phyloP scores from a whole-genome alignment of 805 yeast species.

The Spathaspora gorwiae region DNA sequence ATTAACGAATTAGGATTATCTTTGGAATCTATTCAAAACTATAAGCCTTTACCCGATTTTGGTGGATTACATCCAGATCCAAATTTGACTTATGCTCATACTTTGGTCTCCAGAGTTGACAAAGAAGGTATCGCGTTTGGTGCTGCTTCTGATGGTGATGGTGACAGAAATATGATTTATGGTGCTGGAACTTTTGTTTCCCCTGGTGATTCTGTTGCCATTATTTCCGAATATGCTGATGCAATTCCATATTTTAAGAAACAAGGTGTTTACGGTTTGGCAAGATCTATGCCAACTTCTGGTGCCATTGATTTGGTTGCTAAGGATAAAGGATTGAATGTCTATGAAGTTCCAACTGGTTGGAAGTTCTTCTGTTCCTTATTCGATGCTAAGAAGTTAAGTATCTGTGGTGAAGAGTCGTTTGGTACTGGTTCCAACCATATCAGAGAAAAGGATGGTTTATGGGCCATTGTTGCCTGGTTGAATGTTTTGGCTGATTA shows the following conservation, averaged over 20 bases:
- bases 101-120: slow-evolving; percentile 86
- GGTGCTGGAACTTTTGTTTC: slow-evolving; percentile 93
- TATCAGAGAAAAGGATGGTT: slow-evolving; percentile 94
- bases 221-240: slow-evolving; percentile 88
- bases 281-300: slow-evolving; percentile 96
- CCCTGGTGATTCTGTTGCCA: slow-evolving; percentile 98
- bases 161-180: slow-evolving; percentile 97
- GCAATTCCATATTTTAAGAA: slow-evolving; percentile 86
- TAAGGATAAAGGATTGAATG: slow-evolving; percentile 60
- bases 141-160: slow-evolving; percentile 98
- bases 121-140: slow-evolving; percentile 80
- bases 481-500: slow-evolving; percentile 88
- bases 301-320: slow-evolving; percentile 94
- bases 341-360: slow-evolving; percentile 97
- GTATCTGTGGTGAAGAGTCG: slow-evolving; percentile 97
- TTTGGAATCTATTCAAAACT: slow-evolving; percentile 68
- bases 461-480: slow-evolving; percentile 98
- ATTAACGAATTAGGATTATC: slow-evolving; percentile 81
- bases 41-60: slow-evolving; percentile 76
- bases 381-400: slow-evolving; percentile 86
- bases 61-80: slow-evolving; percentile 99
- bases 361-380: slow-evolving; percentile 98
- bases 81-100: slow-evolving; percentile 86
- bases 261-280: slow-evolving; percentile 85
- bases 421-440: slow-evolving; percentile 98